Conservation (phyloP, 164 flowering plant genomes). For the Vitis riparia region DNA sequence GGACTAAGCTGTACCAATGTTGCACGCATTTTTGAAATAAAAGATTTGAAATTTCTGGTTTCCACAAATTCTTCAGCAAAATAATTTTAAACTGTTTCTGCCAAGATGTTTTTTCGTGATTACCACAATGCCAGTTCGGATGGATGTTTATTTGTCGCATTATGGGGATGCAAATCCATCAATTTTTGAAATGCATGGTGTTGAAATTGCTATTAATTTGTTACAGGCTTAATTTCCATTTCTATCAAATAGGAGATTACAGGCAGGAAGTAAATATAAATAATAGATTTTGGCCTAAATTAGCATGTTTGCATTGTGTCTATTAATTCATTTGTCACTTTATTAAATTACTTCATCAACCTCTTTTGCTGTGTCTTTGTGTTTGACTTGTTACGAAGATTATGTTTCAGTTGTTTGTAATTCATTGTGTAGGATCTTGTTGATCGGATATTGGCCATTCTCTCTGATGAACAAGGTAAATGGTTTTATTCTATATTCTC, state of each 20-base stretch:
- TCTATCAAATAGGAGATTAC: not conserved
- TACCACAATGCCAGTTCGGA: too few species aligned
- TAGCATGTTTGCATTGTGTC: not conserved
- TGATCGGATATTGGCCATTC: conserved; percentile 36
- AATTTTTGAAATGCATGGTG: too few species aligned
- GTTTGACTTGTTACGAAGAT: not conserved
- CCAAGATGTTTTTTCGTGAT: too few species aligned
- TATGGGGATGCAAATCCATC: too few species aligned
- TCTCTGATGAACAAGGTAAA: conserved; percentile 64
- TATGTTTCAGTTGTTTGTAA: conserved; percentile 4
- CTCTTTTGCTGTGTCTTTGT: not conserved
- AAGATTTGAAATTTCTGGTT: too few species aligned
- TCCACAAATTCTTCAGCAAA: too few species aligned
- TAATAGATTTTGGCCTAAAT: not conserved
- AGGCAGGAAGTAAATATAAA: not conserved
- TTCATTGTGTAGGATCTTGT: conserved; percentile 42
- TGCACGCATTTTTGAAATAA: too few species aligned
- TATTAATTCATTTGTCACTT: not conserved
- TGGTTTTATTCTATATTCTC: not conserved
- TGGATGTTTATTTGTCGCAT: too few species aligned
- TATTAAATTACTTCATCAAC: not conserved
- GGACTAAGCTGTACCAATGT: too few species aligned
- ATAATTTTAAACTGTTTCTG: too few species aligned
- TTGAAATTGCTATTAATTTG: not conserved
- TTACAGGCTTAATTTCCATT: not conserved